Conservation (phyloP, 345 rosid genomes). For the Camelina hispida region DNA sequence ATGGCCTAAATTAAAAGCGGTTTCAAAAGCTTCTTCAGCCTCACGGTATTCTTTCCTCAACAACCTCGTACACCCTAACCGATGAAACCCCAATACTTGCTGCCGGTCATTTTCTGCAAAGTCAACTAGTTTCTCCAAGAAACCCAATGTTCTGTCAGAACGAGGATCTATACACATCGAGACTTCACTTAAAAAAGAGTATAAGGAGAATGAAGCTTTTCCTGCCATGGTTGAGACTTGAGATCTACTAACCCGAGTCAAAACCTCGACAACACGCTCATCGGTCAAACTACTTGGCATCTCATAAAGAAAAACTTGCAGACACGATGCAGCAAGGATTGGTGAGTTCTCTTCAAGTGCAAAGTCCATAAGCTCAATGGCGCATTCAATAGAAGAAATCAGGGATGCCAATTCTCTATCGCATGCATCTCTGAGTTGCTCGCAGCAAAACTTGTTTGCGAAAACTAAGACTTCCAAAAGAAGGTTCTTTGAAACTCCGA, state of each 20-base stretch:
- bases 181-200: slow-evolving; percentile 86
- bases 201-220: slow-evolving; percentile 73
- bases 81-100: slow-evolving; percentile 85
- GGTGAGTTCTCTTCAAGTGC: slow-evolving; percentile 81
- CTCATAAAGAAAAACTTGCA: slow-evolving; percentile 77
- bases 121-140: slow-evolving; percentile 68
- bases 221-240: slow-evolving; percentile 80
- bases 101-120: slow-evolving; percentile 75
- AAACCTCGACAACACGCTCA: slow-evolving; percentile 66
- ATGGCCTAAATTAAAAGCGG: slow-evolving; percentile 76
- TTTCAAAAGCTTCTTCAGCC: slow-evolving; percentile 75
- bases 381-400: slow-evolving; percentile 72
- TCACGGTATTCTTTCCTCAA: slow-evolving; percentile 80
- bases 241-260: slow-evolving; percentile 57
- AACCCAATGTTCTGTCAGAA: slow-evolving; percentile 68
- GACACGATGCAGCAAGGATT: slow-evolving; percentile 85
- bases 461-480: slow-evolving; percentile 82
- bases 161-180: slow-evolving; percentile 75
- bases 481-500: slow-evolving; percentile 59
- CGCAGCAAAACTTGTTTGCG: slow-evolving; percentile 95
- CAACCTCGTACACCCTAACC: slow-evolving; percentile 83
- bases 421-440: slow-evolving; percentile 82
- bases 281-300: slow-evolving; percentile 83
- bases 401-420: slow-evolving; percentile 84
- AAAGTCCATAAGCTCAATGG: slow-evolving; percentile 88